phyloP scores from a whole-genome alignment of 371 early-diverging fungal species.

The Lichtheimia ornata region DNA sequence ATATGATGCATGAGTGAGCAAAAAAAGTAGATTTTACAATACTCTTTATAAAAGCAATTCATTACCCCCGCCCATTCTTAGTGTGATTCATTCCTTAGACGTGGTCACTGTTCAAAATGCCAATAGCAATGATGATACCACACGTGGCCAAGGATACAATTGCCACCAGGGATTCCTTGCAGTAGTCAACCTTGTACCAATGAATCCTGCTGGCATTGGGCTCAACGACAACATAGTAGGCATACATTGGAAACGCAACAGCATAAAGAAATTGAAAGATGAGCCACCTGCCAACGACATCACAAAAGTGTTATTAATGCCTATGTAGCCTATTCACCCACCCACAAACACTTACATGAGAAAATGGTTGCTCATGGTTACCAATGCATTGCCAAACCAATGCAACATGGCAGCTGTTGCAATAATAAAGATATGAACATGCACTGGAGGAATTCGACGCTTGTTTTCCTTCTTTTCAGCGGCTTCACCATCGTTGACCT shows the following conservation, averaged over 20 bases:
- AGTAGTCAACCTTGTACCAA: not conserved
- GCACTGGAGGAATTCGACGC: not conserved
- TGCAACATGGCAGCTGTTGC: not conserved
- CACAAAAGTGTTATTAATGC: not conserved
- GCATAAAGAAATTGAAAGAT: conserved; percentile 7
- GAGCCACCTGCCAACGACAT: not conserved
- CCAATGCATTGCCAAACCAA: conserved; percentile 2
- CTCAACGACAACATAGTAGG: conserved; percentile 5
- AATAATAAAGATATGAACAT: not conserved
- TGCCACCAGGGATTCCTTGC: not conserved
- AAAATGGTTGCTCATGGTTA: not conserved
- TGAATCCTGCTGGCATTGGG: conserved; percentile 1
- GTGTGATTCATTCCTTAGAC: no score
- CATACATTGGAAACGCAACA: conserved; percentile 9
- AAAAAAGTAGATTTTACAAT: no score
- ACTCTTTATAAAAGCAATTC: no score
- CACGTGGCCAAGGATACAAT: no score
- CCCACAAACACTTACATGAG: not conserved
- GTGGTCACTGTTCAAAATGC: no score
- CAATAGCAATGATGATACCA: no score
- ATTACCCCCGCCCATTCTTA: no score
- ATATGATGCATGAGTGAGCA: no score
- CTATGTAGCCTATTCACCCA: no score
- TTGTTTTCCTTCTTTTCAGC: not conserved
- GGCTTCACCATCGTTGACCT: not conserved